Evolutionary conservation across 2,329 filamentous ascomycete species (phyloP).

Genomic region (Coleophoma cylindrospora): DNA sequence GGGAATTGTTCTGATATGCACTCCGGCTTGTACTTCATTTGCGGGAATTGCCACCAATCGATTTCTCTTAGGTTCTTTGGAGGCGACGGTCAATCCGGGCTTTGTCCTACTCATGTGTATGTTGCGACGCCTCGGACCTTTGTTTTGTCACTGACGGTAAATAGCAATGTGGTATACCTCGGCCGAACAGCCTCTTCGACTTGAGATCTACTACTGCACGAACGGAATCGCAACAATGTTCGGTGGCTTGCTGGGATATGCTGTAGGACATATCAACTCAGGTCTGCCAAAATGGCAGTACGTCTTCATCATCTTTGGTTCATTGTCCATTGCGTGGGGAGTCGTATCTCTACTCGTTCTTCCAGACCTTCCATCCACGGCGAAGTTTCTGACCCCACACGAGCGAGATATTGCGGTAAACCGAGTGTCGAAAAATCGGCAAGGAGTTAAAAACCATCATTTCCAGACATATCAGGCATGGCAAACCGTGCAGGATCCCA

Average conservation of each 20-base stretch:
- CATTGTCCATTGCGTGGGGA: slow-evolving; percentile 48
- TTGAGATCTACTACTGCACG: slow-evolving; percentile 50
- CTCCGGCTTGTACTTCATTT: slow-evolving; percentile 49
- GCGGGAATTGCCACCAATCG: slow-evolving; percentile 56
- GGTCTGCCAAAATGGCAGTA: slow-evolving; percentile 49
- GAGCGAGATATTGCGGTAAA: slow-evolving; percentile 51
- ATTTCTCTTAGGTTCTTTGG: slow-evolving; percentile 61
- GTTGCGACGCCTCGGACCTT: background rate
- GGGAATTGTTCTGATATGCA: slow-evolving; percentile 42
- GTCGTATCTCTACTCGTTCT: slow-evolving; percentile 51
- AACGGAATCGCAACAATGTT: slow-evolving; percentile 58
- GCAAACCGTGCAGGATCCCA: slow-evolving; percentile 45
- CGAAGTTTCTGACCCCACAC: slow-evolving; percentile 51
- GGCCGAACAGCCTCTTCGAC: slow-evolving; percentile 43
- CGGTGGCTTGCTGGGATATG: slow-evolving; percentile 39
- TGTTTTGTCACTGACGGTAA: background rate
- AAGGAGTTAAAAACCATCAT: slow-evolving; percentile 48
- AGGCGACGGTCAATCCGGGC: slow-evolving; percentile 50
- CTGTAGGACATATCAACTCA: slow-evolving; percentile 51
- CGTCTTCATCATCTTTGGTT: slow-evolving; percentile 54
- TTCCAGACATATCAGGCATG: slow-evolving; percentile 40
- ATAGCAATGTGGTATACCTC: slow-evolving; percentile 41
- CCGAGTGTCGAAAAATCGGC: slow-evolving; percentile 43
- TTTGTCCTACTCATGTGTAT: slow-evolving; percentile 48
- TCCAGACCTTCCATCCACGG: slow-evolving; percentile 56